Base-by-base conservation (phyloP, 495 filamentous ascomycete species). In the Thermothielavioides terrestris region DNA sequence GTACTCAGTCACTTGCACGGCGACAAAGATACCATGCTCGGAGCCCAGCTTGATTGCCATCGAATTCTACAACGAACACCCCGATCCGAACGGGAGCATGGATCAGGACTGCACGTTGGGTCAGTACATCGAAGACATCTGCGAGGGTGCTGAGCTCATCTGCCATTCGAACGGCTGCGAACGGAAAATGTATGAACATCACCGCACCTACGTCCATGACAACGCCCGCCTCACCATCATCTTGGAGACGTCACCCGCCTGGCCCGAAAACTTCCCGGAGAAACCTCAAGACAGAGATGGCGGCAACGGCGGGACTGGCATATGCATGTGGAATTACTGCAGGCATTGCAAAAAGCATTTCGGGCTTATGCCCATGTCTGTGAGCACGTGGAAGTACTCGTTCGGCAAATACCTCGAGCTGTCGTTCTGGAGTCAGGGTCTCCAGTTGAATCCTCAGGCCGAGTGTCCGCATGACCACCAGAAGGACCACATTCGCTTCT, bases 291-390 rank as follows among this genome's bases (percentile, higher is more conserved):
- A 54, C 39, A 50, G 43, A 5, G 56, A 58, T 18, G 54, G 53
- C 40, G 61, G 62, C 34, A 57, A 60, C 14, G 59, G 62, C n/a
- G 62, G 59, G n/a, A 64, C 62, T 45, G 85, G 81, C 8, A 91
- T 99, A 41, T 74, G 89, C 58, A 97, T 99, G 92, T 99, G 94
- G 94, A 95, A 88, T 53, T 85, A 81, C 50, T 99, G 94, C 70
- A 92, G 92, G 55, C 74, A 87, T 15, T 97, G 94, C 60, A 82
- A 84, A 25, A 85, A 86, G 49, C 89, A 96, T 63, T 95, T 90
- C 2, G 85, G 87, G 34, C 80, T 90, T 32, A 84, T 86, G 52
- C 86, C 86, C 14, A 99, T 99, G 92, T 95, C 91, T 0, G 83
- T 88, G 42, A 89, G 77, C 61, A 95, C 88, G 2, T 99, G 91